Percentiles rank a stretch among this genome's conserved stretches.
phyloP scores from a whole-genome alignment of 2,329 filamentous ascomycete genomes.

The Emmonsiellopsis sp. region DNA sequence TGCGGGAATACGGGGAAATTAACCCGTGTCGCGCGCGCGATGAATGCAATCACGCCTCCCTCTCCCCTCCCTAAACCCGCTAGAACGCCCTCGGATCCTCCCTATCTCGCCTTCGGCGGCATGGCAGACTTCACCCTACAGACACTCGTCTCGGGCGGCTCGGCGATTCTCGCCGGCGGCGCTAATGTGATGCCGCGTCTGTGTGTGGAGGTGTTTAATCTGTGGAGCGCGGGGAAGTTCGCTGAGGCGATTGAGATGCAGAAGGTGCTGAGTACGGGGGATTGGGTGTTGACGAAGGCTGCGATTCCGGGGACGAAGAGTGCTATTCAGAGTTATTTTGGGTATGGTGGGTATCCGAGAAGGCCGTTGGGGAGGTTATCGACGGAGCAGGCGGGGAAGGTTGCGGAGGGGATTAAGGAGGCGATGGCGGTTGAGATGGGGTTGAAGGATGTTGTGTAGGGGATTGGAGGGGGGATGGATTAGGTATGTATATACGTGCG shows the following conservation, averaged over 20 bases:
- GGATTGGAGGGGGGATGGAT: neutral
- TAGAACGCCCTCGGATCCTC: constrained; percentile 20
- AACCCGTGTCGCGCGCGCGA: constrained; percentile 65
- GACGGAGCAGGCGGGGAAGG: constrained; percentile 19
- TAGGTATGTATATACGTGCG: neutral
- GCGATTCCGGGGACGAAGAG: constrained; percentile 80
- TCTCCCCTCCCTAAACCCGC: constrained; percentile 20
- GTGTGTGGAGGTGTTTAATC: constrained; percentile 70
- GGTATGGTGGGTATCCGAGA: constrained; percentile 71
- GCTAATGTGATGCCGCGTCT: constrained; percentile 81
- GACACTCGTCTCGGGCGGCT: constrained; percentile 69
- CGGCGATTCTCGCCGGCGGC: constrained; percentile 76
- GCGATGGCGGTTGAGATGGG: constrained; percentile 26
- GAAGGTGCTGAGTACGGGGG: constrained; percentile 63
- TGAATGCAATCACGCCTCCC: constrained; percentile 58
- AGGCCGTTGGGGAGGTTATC: constrained; percentile 42
- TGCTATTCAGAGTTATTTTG: constrained; percentile 72
- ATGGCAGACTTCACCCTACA: constrained; percentile 83
- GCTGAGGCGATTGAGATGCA: constrained; percentile 70
- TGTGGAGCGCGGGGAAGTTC: constrained; percentile 63
- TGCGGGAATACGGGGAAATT: constrained; percentile 85
- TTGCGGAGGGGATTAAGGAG: constrained; percentile 26
- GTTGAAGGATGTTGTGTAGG: constrained; percentile 21
- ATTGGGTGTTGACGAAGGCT: constrained; percentile 77
- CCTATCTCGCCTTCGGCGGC: constrained; percentile 79